Evolutionary conservation across 768 basidiomycete genomes (phyloP).

Genomic region (Phylloporus sp.): DNA sequence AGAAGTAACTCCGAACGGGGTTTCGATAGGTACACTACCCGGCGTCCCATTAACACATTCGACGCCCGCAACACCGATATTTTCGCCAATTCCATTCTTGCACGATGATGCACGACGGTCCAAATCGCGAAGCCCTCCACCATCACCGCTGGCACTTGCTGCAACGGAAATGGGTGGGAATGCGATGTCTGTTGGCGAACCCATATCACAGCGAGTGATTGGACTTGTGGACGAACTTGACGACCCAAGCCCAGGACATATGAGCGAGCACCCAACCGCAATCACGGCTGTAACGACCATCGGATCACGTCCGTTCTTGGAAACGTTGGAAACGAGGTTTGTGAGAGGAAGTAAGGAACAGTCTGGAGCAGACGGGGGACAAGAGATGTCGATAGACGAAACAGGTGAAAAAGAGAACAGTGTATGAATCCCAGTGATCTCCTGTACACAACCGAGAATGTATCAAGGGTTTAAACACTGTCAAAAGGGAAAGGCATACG

Average conservation of each 20-base stretch:
- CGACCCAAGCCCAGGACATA: constrained; percentile 78
- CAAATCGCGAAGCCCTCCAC: constrained; percentile 74
- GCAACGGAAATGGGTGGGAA: constrained; percentile 31
- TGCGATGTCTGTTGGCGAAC: constrained; percentile 37
- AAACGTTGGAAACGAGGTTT: constrained; percentile 60
- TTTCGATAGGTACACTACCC: constrained; percentile 31
- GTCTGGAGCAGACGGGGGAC: constrained; percentile 19
- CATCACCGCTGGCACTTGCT: constrained; percentile 62
- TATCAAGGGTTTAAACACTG: background rate
- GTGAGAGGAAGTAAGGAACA: constrained; percentile 45
- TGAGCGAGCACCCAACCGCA: constrained; percentile 76
- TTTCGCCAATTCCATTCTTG: constrained; percentile 84
- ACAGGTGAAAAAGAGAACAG: constrained; percentile 56
- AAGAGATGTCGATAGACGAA: constrained; percentile 39
- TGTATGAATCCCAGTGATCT: constrained; percentile 30
- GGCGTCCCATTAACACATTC: constrained; percentile 48
- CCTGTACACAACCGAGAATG: constrained; percentile 1
- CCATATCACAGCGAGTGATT: constrained; percentile 45
- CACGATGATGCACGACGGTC: constrained; percentile 81
- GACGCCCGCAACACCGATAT: constrained; percentile 73
- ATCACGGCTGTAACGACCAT: constrained; percentile 60
- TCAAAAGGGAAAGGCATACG: constrained; percentile 2
- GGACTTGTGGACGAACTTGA: constrained; percentile 86
- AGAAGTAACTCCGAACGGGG: constrained; percentile 30
- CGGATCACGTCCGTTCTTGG: constrained; percentile 44